Conservation (phyloP, 176 grass and related monocot species). For the Dactylis glomerata region DNA sequence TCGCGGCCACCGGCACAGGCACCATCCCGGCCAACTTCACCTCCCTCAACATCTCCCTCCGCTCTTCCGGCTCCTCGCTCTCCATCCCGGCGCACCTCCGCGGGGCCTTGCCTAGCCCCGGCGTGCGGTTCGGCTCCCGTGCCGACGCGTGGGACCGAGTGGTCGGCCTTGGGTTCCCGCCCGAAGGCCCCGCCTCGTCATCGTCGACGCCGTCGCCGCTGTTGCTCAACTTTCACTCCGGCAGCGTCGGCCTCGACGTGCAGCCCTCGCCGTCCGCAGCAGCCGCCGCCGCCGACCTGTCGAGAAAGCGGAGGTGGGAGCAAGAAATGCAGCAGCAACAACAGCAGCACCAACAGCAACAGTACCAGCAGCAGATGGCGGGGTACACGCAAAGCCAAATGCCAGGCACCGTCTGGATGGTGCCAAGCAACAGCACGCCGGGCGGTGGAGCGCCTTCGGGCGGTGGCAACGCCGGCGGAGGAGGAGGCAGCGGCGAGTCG, state of each 20-base stretch:
- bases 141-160: slow-evolving; percentile 63
- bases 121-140: slow-evolving; percentile 31
- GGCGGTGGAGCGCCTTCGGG: slow-evolving; percentile 37
- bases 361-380: slow-evolving; percentile 80
- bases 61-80: slow-evolving; percentile 81
- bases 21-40: slow-evolving; percentile 99
- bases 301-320: slow-evolving; percentile 78
- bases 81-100: slow-evolving; percentile 71
- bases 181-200: slow-evolving; percentile 65
- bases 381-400: slow-evolving; percentile 87
- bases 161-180: slow-evolving; percentile 49
- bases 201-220: slow-evolving; percentile 62
- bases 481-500: slow-evolving; percentile 46
- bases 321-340: slow-evolving; percentile 68
- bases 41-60: slow-evolving; percentile 94
- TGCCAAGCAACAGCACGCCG: slow-evolving; percentile 71
- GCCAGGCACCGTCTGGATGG: slow-evolving; percentile 85
- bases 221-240: slow-evolving; percentile 82
- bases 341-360: slow-evolving; percentile 40
- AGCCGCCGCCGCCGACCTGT: slow-evolving; percentile 43
- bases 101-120: slow-evolving; percentile 33
- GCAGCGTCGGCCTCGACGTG: slow-evolving; percentile 66
- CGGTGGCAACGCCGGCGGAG: not conserved
- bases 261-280: slow-evolving; percentile 59
- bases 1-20: slow-evolving; percentile 89